phyloP scores from a whole-genome alignment of 2,329 filamentous ascomycete genomes.

The Tetracladium maxilliforme region DNA sequence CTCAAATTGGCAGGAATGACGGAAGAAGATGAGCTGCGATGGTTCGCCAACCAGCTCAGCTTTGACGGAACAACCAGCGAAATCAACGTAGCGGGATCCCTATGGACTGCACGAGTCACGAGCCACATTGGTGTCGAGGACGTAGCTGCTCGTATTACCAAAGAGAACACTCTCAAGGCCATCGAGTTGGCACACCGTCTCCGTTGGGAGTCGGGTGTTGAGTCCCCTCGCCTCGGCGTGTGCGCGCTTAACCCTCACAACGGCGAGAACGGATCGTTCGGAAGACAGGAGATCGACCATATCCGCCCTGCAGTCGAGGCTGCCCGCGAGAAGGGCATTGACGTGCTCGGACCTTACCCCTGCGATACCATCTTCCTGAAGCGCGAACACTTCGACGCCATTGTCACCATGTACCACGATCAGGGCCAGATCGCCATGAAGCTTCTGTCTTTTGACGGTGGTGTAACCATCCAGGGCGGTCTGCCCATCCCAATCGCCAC shows the following conservation, averaged over 20 bases:
- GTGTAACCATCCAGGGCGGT: conserved; percentile 18
- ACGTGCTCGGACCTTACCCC: conserved; percentile 16
- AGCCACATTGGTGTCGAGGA: too few relatives aligned
- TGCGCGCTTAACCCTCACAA: conserved; percentile 19
- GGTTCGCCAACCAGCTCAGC: too few relatives aligned
- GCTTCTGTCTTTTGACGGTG: conserved; percentile 17
- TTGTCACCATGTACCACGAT: conserved; percentile 20
- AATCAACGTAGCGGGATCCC: too few relatives aligned
- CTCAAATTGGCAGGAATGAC: too few relatives aligned
- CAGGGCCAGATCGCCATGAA: conserved; percentile 20
- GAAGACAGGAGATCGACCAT: conserved; percentile 16
- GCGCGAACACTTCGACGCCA: conserved; percentile 15
- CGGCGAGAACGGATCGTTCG: conserved; percentile 17
- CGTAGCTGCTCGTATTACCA: too few relatives aligned
- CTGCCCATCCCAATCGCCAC: conserved; percentile 15
- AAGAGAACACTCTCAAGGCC: too few relatives aligned
- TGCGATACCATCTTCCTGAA: conserved; percentile 19
- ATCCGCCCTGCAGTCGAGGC: conserved; percentile 14
- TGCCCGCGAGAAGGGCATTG: conserved; percentile 11
- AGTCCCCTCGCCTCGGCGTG: conserved; percentile 14
- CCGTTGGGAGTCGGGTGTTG: too few relatives aligned
- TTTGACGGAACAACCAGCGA: too few relatives aligned
- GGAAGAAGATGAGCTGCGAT: too few relatives aligned
- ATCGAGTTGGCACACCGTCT: too few relatives aligned
- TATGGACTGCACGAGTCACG: too few relatives aligned